These are phyloP conservation scores for Aspergillus haitiensis DNA, from an alignment of 495 filamentous ascomycete genomes.

Conservation along the genomic window DNA sequence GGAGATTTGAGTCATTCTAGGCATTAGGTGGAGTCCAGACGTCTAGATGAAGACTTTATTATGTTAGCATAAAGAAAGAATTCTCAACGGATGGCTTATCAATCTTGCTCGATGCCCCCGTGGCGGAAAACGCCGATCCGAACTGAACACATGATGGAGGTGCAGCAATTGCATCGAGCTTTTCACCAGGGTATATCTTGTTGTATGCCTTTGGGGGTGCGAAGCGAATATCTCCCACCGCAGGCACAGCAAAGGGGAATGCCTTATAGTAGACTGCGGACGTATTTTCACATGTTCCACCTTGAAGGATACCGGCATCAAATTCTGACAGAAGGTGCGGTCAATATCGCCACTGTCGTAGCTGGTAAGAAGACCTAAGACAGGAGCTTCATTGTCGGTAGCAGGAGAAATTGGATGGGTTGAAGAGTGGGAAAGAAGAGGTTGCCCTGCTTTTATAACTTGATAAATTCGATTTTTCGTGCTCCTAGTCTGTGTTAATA, in stretches of 20 bases:
- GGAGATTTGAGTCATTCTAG: constrained; percentile 37
- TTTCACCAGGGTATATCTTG: constrained; percentile 16
- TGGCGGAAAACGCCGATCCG: constrained; percentile 22
- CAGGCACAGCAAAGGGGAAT: constrained; percentile 36
- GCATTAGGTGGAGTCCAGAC: constrained; percentile 33
- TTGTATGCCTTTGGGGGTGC: constrained; percentile 20
- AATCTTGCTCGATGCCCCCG: constrained; percentile 31
- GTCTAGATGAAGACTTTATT: constrained; percentile 25
- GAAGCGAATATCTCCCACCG: constrained; percentile 27
- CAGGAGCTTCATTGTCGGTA: background rate
- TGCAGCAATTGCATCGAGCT: constrained; percentile 19
- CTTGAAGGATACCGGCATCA: constrained; percentile 2
- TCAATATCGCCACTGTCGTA: background rate
- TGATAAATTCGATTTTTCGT: too few relatives aligned
- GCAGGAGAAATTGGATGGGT: too few relatives aligned
- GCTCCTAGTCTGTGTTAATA: too few relatives aligned
- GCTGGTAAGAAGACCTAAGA: background rate
- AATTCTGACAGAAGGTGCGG: constrained; percentile 1
- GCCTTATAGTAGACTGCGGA: constrained; percentile 17
- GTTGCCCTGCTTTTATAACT: too few relatives aligned
- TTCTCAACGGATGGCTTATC: constrained; percentile 17
- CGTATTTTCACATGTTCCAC: constrained; percentile 5
- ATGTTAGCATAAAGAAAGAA: background rate
- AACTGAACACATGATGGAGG: constrained; percentile 37
- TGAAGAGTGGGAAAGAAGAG: too few relatives aligned